Base-by-base conservation (phyloP, 176 grass and related monocot genomes). In the Carex kokanica region DNA sequence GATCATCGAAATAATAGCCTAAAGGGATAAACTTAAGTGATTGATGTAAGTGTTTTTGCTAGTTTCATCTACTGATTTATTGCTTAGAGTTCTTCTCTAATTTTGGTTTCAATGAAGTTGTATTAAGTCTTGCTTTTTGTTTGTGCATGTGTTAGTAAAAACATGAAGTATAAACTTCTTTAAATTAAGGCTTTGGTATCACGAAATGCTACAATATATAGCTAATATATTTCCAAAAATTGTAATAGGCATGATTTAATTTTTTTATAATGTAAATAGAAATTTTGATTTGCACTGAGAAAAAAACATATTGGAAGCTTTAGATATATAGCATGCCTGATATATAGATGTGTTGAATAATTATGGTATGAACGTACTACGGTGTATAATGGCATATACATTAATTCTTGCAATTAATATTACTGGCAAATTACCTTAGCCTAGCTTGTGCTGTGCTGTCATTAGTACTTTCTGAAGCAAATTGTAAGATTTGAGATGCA, bases 101-200 rank as follows among this genome's bases (percentile, higher is more conserved):
- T 24, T 82, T 64, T 82, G 17, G 61, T 29, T 82, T 38, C 23
- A 54, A 47, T 24, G 20, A 47, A 27, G 20, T 68, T 82, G 23
- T 82, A 82, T 82, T 8, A 82, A 78, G 51, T 78, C 47, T 31
- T 55, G n/a, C n/a, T n/a, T n/a, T n/a, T n/a, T n/a, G n/a, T n/a
- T n/a, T n/a, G n/a, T n/a, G 32, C 32, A 31, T 78, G 2, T 27
- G 15, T 31, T 56, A n/a, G 73, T 18, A 29, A 78, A n/a, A 56
- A 75, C 49, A 32, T 55, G 32, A 17, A 29, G 9, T 56, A 17
- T 75, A 78, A 56, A 32, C 1, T 18, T 17, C 6, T 56, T 78
- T 54, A 16, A 53, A 16, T 78, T 18, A 56, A 31, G 24, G 7
- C 51, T 54, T 56, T 78, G 49, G 51, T 9, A 56, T 56, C n/a